Evolutionary conservation across 1,284 basidiomycete genomes (phyloP).

Genomic region (Ceratorhiza oryzae-sativae): DNA sequence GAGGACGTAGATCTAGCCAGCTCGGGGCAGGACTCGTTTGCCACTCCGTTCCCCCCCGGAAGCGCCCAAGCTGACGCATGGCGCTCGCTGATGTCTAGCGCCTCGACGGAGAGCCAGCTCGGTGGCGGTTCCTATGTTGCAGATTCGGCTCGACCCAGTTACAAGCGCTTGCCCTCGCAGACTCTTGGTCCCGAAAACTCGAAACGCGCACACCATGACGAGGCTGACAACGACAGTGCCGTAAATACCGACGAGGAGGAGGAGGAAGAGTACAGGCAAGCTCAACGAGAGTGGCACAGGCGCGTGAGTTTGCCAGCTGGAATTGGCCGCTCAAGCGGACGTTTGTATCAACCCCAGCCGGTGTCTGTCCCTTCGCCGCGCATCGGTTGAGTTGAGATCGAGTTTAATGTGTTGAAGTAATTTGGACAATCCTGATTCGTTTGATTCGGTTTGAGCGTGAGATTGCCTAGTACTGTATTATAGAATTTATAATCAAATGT

Average conservation of each 20-base stretch:
- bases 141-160: conserved; percentile 58
- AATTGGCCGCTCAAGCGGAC: conserved; percentile 10
- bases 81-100: conserved; percentile 14
- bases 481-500: conserved; percentile 35
- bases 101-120: not conserved
- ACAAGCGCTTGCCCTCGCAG: conserved; percentile 74
- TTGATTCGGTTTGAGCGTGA: conserved; percentile 1
- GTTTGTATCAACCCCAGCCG: conserved; percentile 26
- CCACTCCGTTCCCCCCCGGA: conserved; percentile 19
- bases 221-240: not conserved
- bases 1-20: conserved; percentile 18
- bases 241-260: conserved; percentile 31
- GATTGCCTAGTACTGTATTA: conserved; percentile 27
- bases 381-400: not conserved
- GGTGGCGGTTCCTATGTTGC: conserved; percentile 15
- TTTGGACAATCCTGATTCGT: not conserved
- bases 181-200: conserved; percentile 65
- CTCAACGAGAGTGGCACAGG: conserved; percentile 30
- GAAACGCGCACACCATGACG: conserved; percentile 54
- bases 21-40: conserved; percentile 8
- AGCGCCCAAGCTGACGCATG: conserved; percentile 27
- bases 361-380: conserved; percentile 2
- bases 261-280: conserved; percentile 17
- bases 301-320: conserved; percentile 27
- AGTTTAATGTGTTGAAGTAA: not conserved